A percentile compares a stretch with the other conserved stretches of the same genome.
phyloP scores from a whole-genome alignment of 179 eudicot genomes.

The Patellifolia procumbens region DNA sequence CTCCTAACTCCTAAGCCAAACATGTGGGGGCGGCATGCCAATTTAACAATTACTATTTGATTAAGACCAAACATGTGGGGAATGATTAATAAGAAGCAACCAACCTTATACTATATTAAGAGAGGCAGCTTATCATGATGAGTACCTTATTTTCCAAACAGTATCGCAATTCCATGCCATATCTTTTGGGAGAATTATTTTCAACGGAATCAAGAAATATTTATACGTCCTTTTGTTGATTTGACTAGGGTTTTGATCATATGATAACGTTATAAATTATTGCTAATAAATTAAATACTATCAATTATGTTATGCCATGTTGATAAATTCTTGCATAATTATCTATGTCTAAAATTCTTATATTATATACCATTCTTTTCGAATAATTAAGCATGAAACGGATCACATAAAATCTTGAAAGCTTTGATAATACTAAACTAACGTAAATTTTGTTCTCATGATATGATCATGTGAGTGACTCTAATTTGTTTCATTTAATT shows the following conservation, averaged over 20 bases:
- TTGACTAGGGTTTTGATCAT: slow-evolving; percentile 10
- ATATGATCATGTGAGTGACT: neutral
- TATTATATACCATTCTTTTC: neutral
- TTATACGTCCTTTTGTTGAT: neutral
- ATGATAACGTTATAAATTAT: slow-evolving; percentile 4
- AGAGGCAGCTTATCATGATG: slow-evolving; percentile 23
- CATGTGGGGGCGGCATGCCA: slow-evolving; percentile 25
- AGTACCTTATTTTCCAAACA: slow-evolving; percentile 28
- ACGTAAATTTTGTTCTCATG: neutral
- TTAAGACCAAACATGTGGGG: slow-evolving; percentile 32
- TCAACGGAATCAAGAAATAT: slow-evolving; percentile 3
- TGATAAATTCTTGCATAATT: slow-evolving; percentile 2
- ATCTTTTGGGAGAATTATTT: slow-evolving; percentile 16
- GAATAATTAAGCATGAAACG: neutral
- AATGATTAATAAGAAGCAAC: slow-evolving; percentile 20
- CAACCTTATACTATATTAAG: slow-evolving; percentile 18
- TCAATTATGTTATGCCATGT: slow-evolving; percentile 7
- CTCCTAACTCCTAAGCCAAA: slow-evolving; percentile 4
- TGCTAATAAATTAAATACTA: neutral
- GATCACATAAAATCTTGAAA: neutral
- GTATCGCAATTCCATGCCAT: slow-evolving; percentile 22
- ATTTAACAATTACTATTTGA: slow-evolving; percentile 5
- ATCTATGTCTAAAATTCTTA: too few relatives aligned
- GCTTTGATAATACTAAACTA: slow-evolving; percentile 6
- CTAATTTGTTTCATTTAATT: neutral